phyloP scores from a whole-genome alignment of 23 red algal species.

The Agarophyton chilense region DNA sequence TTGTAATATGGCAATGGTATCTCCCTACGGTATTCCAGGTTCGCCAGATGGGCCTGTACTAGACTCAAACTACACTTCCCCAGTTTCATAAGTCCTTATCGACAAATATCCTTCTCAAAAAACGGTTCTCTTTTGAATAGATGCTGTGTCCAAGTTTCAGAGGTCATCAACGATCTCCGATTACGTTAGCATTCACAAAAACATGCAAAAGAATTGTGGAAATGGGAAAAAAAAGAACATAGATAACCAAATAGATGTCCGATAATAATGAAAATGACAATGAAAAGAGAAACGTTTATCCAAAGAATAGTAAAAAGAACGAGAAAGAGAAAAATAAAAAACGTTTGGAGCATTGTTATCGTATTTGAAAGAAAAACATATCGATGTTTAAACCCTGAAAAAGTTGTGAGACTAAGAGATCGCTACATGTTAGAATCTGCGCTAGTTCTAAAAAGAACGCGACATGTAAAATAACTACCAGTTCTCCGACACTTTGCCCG shows the following conservation, averaged over 20 bases:
- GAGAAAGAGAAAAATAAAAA: no score
- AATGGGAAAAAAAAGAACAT: background rate
- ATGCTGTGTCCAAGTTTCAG: background rate
- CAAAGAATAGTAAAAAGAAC: background rate
- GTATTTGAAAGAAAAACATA: background rate
- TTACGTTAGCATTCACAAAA: background rate
- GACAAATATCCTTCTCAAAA: no score
- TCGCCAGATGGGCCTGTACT: background rate
- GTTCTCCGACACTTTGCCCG: background rate
- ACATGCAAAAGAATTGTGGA: background rate
- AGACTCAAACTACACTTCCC: background rate
- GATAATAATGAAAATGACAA: background rate
- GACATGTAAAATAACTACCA: background rate
- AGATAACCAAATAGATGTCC: background rate
- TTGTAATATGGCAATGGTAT: background rate
- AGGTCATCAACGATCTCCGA: background rate
- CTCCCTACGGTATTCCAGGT: background rate
- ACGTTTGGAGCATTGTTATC: background rate
- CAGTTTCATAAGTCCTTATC: no score
- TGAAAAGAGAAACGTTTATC: background rate
- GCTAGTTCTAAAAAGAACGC: background rate
- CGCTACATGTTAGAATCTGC: background rate
- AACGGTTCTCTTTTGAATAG: background rate
- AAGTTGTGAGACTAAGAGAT: background rate
- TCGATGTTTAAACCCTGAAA: background rate